These are phyloP conservation scores for Gautieria morchelliformis DNA, from an alignment of 768 basidiomycete genomes.

Conservation along the genomic window DNA sequence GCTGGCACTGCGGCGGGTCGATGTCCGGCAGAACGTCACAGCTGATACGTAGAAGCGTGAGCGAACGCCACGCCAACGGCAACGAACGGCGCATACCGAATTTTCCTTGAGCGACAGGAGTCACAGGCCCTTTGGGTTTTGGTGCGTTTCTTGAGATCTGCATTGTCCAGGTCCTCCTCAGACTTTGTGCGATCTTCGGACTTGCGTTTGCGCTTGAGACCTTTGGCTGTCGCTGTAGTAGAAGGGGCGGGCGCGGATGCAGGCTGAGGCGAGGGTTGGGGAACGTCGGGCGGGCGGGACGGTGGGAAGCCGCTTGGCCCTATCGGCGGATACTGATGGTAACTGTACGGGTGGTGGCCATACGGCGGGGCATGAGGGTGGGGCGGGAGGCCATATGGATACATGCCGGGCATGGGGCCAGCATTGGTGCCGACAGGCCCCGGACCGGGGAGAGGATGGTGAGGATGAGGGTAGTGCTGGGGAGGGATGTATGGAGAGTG, in stretches of 20 bases:
- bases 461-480: slow-evolving; percentile 32
- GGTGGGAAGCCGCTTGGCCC: background rate
- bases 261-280: slow-evolving; percentile 22
- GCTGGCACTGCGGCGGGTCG: slow-evolving; percentile 79
- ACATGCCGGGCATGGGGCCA: slow-evolving; percentile 7
- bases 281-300: background rate
- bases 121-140: slow-evolving; percentile 93
- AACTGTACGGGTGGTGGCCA: slow-evolving; percentile 3
- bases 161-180: slow-evolving; percentile 46
- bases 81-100: slow-evolving; percentile 38
- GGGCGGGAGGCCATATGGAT: slow-evolving; percentile 4
- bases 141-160: slow-evolving; percentile 73
- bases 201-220: slow-evolving; percentile 27
- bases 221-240: slow-evolving; percentile 39
- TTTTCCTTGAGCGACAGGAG: slow-evolving; percentile 84
- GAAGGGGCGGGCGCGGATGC: slow-evolving; percentile 24
- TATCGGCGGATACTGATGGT: background rate
- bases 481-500: slow-evolving; percentile 8
- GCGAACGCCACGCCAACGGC: background rate
- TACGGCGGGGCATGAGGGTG: slow-evolving; percentile 7
- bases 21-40: slow-evolving; percentile 80
- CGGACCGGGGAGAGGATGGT: slow-evolving; percentile 22
- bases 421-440: slow-evolving; percentile 12
- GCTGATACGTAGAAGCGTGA: slow-evolving; percentile 18
- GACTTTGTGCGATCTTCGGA: slow-evolving; percentile 36